phyloP scores from a whole-genome alignment of 768 basidiomycete species.

The Collybia sordida region DNA sequence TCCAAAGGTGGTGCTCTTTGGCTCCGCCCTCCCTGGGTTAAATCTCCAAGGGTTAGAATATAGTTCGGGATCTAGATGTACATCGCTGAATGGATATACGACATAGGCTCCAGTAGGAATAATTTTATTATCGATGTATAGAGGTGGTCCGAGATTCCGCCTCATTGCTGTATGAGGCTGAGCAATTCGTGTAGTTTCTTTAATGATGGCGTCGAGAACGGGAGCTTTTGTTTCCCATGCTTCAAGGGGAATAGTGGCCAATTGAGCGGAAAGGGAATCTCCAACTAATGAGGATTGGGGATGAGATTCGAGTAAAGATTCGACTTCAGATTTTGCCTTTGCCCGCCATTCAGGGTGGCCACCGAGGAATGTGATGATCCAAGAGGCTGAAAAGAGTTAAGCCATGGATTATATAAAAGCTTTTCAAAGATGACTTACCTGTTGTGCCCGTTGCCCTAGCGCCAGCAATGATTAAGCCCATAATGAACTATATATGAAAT shows the following conservation, averaged over 20 bases:
- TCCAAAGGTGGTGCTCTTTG: slow-evolving; percentile 45
- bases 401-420: not conserved
- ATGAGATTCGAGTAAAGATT: slow-evolving; percentile 49
- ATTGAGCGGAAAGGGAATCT: slow-evolving; percentile 38
- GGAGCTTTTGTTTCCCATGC: slow-evolving; percentile 73
- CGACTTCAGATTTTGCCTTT: slow-evolving; percentile 61
- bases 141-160: slow-evolving; percentile 71
- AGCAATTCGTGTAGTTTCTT: slow-evolving; percentile 75
- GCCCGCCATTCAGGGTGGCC: slow-evolving; percentile 64
- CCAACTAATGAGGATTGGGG: slow-evolving; percentile 21
- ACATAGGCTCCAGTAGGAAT: slow-evolving; percentile 76
- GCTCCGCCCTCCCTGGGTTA: slow-evolving; percentile 58
- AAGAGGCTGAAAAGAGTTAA: slow-evolving; percentile 48
- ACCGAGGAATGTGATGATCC: slow-evolving; percentile 73
- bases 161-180: slow-evolving; percentile 83
- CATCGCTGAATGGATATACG: slow-evolving; percentile 78
- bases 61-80: slow-evolving; percentile 69
- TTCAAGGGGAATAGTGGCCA: slow-evolving; percentile 63
- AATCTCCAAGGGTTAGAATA: slow-evolving; percentile 81
- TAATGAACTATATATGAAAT: slow-evolving; percentile 58
- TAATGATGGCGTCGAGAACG: slow-evolving; percentile 69
- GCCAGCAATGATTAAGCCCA: slow-evolving; percentile 81
- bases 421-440: slow-evolving; percentile 30
- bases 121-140: slow-evolving; percentile 65
- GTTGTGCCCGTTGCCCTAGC: slow-evolving; percentile 78